Evolutionary conservation across 2,329 filamentous ascomycete genomes (phyloP).

Genomic region (Sporothrix variecibatus): DNA sequence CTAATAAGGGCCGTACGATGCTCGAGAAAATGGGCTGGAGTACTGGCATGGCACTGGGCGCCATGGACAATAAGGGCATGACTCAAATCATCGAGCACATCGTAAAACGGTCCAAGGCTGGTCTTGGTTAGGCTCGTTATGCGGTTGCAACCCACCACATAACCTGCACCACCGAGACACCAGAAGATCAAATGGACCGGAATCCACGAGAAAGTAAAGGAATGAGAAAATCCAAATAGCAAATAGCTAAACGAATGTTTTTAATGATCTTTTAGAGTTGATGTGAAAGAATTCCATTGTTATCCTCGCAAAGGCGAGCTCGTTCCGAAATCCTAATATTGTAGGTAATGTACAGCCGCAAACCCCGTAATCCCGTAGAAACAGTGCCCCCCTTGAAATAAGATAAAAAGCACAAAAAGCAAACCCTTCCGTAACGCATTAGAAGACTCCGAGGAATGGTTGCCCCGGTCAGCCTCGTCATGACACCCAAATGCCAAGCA

Average conservation of each 20-base stretch:
- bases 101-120: conserved; percentile 83
- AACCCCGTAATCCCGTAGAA: conserved; percentile 71
- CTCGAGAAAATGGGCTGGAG: conserved; percentile 98
- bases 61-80: conserved; percentile 82
- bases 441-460: conserved; percentile 58
- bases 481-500: conserved; percentile 61
- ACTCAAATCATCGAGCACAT: conserved; percentile 82
- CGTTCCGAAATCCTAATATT: conserved; percentile 63
- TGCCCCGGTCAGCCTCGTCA: conserved; percentile 55
- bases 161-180: too few species aligned
- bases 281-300: conserved; percentile 30
- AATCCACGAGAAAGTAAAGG: too few species aligned
- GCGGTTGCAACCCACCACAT: too few species aligned
- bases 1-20: conserved; percentile 83
- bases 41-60: conserved; percentile 79
- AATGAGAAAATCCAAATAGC: too few species aligned
- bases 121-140: too few species aligned
- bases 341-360: conserved; percentile 73
- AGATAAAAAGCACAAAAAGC: conserved; percentile 50
- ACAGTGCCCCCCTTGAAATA: conserved; percentile 64
- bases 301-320: conserved; percentile 57
- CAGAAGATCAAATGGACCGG: too few species aligned
- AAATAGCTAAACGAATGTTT: too few species aligned
- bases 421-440: conserved; percentile 75
- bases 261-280: not conserved